Conservation (phyloP, 345 rosid genomes). For the Populus euphratica region DNA sequence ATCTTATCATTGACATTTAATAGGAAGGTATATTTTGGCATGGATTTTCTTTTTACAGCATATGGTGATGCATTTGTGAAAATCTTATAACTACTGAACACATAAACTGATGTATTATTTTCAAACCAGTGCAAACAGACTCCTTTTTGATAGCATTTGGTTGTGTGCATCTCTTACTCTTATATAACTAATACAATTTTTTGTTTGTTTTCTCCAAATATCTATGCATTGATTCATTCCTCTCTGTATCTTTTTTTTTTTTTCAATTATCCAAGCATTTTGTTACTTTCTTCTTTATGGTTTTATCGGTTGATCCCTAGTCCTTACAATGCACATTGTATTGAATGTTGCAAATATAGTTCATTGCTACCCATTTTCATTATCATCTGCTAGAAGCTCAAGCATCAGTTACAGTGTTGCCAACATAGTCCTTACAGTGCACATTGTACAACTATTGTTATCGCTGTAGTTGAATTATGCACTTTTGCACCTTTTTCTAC, state of each 20-base stretch:
- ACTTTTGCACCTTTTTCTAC: too few relatives aligned
- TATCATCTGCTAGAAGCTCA: not conserved
- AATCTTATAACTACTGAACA: not conserved
- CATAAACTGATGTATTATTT: not conserved
- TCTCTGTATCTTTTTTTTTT: too few relatives aligned
- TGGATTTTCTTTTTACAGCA: not conserved
- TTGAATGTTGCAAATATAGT: not conserved
- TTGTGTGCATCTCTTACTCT: not conserved
- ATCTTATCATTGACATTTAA: slow-evolving; percentile 19
- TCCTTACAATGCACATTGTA: not conserved
- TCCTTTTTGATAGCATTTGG: not conserved
- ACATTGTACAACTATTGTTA: not conserved
- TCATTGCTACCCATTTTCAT: not conserved
- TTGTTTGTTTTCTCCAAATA: not conserved
- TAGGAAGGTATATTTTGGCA: slow-evolving; percentile 11
- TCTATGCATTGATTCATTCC: not conserved
- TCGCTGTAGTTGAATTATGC: not conserved
- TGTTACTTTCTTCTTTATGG: not conserved
- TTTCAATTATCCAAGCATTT: not conserved
- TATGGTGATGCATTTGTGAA: not conserved
- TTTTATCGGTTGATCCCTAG: not conserved
- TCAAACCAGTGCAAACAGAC: not conserved
- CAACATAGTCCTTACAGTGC: too few relatives aligned
- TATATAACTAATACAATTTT: not conserved
- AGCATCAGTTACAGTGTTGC: not conserved